These are phyloP conservation scores for Fusarium sp. DNA, from an alignment of 2,329 filamentous ascomycete species.

Conservation along the genomic window DNA sequence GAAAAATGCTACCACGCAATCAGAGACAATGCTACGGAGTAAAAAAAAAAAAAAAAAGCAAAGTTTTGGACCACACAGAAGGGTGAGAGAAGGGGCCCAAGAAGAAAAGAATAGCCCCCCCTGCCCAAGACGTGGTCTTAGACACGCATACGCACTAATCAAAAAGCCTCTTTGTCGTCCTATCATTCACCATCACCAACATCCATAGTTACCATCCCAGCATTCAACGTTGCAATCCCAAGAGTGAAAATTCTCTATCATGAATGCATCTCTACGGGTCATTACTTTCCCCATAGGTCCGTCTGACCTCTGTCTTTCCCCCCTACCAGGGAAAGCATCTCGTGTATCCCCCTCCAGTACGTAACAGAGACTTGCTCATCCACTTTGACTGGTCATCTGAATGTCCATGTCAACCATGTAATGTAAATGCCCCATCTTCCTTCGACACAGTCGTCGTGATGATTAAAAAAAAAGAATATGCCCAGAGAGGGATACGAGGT, in stretches of 20 bases:
- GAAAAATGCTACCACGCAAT: background rate
- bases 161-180: background rate
- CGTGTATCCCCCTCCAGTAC: background rate
- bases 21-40: background rate
- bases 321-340: background rate
- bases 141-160: conserved; percentile 11
- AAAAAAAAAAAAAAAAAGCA: background rate
- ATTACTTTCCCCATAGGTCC: background rate
- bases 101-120: background rate
- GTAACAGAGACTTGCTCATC: background rate
- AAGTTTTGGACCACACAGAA: background rate
- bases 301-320: background rate
- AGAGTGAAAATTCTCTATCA: background rate
- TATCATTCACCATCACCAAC: background rate
- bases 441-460: background rate
- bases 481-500: background rate
- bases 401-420: background rate
- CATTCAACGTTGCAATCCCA: background rate
- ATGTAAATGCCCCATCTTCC: background rate
- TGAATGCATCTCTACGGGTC: background rate
- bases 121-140: background rate
- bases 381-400: background rate
- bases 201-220: background rate
- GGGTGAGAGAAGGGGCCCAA: background rate
- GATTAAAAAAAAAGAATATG: background rate